Base-by-base conservation (phyloP, 495 filamentous ascomycete species). In the Antarctomyces pellizariae region DNA sequence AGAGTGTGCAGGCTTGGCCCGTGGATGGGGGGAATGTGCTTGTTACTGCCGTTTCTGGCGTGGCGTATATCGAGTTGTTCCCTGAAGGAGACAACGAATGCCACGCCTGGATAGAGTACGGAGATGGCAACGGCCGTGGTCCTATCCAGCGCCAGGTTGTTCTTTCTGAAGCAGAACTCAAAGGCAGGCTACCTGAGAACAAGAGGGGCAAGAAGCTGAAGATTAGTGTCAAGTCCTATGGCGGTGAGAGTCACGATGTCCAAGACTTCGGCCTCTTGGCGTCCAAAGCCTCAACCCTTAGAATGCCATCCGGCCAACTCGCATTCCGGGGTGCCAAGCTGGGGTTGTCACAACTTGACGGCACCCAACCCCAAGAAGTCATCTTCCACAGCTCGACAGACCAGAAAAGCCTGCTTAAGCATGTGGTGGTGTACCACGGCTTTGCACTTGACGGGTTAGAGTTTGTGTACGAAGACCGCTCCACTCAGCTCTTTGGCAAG, bases 391-490 rank as follows among this genome's bases (percentile, higher is more conserved):
- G 67, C 36, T 58, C 68, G 7, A 50, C 70, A 19, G 54, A 62
- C 11, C 66, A 71, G 22, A 74, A 65, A 7, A 73, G 82, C 35
- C 59, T 93, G 17, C 52, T 93, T 33, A 71, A 62, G 0, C 63
- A 62, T 5, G 62, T 93, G 25, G 63, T 66, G 21, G 52, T 93
- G 4, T 91, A 80, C 36, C 72, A 83, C 38, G 80, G 75, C 0
- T 49, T 53, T 31, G 71, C 75, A 4, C 34, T 95, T 25, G 77
- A 90, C 44, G 86, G 86, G 0, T 36, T 97, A 7, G 86, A 93
- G 42, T 93, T 97, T 43, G 60, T 72, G 33, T 97, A 92, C 41
- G 86, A 93, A 34, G 83, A 95, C 46, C 57, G 57, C 14, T 75
- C 74, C 2, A 75, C 60, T 31, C 84, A 97, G 46, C 50, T 97